phyloP scores from a whole-genome alignment of 768 basidiomycete genomes.

The Mrakia frigida region DNA sequence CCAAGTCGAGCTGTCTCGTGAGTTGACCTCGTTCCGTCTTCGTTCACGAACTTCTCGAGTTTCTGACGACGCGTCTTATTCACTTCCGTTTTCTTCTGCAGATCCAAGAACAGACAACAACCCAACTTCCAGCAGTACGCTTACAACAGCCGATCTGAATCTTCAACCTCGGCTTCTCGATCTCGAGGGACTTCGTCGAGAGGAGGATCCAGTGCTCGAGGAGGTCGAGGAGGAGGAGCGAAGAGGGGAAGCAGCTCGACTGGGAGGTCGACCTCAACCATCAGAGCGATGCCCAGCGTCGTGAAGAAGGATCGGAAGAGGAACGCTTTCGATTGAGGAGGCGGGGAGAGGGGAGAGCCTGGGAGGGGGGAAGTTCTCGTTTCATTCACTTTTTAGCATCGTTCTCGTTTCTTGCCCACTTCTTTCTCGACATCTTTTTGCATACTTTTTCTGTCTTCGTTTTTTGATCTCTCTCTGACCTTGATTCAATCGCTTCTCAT shows the following conservation, averaged over 20 bases:
- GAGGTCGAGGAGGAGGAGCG: background rate
- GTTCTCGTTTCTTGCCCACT: background rate
- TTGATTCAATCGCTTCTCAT: too few species aligned
- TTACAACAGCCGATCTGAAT: background rate
- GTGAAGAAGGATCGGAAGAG: slow-evolving; percentile 1
- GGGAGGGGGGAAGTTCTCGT: background rate
- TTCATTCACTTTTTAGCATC: background rate
- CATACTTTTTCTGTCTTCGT: too few species aligned
- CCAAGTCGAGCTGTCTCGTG: background rate
- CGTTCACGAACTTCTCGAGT: background rate
- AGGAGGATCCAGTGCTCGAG: background rate
- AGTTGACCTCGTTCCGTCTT: background rate
- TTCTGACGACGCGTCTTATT: background rate
- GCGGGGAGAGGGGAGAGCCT: background rate
- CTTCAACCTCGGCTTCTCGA: background rate
- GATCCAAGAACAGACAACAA: background rate
- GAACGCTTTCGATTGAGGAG: background rate
- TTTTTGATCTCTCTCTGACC: too few species aligned
- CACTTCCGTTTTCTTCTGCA: background rate
- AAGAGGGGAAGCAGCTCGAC: background rate
- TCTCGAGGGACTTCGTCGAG: background rate
- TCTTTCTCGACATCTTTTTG: background rate
- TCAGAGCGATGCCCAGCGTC: slow-evolving; percentile 12
- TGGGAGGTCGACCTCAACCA: background rate
- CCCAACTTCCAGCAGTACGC: slow-evolving; percentile 1